A percentile compares a stretch with the other conserved stretches of the same genome.
phyloP scores from a whole-genome alignment of 805 yeast species.

The Kurtzmaniella cleridarum region DNA sequence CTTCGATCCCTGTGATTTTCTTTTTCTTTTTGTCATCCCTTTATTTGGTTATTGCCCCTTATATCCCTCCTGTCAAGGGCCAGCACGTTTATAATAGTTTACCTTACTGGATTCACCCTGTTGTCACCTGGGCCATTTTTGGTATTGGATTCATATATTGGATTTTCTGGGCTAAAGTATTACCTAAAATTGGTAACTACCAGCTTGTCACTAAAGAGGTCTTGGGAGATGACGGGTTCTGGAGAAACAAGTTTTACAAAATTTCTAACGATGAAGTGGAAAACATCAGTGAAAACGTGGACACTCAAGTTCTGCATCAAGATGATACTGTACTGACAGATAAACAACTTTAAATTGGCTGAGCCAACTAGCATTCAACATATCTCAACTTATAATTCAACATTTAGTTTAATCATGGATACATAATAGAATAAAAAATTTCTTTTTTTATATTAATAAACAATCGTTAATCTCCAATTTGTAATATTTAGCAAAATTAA shows the following conservation, averaged over 20 bases:
- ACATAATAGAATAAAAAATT: no score
- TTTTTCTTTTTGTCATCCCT: slow-evolving; percentile 64
- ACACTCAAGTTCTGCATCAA: no score
- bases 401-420: background rate
- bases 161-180: slow-evolving; percentile 53
- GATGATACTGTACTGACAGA: no score
- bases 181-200: slow-evolving; percentile 55
- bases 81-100: slow-evolving; percentile 62
- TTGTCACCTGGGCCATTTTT: slow-evolving; percentile 75
- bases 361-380: no score
- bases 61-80: slow-evolving; percentile 64
- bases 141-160: slow-evolving; percentile 63
- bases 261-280: slow-evolving; percentile 14
- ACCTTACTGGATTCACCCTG: slow-evolving; percentile 78
- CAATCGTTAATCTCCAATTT: no score
- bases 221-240: slow-evolving; percentile 63
- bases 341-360: no score
- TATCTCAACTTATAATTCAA: no score
- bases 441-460: no score
- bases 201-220: slow-evolving; percentile 47
- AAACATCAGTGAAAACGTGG: background rate
- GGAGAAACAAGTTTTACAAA: slow-evolving; percentile 56
- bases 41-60: slow-evolving; percentile 72
- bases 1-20: slow-evolving; percentile 54
- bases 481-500: no score